Conservation (phyloP, 352 stramenopile species). For the Hyaloperonospora arabidopsidis region DNA sequence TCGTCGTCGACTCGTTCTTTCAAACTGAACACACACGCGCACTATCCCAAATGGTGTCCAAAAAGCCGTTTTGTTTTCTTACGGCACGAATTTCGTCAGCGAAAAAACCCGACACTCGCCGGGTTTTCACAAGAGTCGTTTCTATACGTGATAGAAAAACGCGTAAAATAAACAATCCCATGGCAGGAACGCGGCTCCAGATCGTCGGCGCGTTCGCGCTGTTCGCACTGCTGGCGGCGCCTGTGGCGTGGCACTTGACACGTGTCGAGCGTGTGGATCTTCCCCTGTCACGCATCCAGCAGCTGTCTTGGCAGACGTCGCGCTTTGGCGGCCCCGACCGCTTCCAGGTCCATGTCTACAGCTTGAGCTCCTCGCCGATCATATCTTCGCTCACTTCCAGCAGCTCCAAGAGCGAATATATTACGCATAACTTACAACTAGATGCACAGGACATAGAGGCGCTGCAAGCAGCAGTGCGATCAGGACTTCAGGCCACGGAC, state of each 20-base stretch:
- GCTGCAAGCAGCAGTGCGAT: constrained; percentile 6
- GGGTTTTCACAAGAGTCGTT: not conserved
- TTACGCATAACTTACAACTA: constrained; percentile 8
- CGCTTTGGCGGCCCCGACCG: constrained; percentile 18
- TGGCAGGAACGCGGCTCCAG: constrained; percentile 67
- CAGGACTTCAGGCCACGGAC: constrained; percentile 19
- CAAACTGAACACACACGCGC: too few relatives aligned
- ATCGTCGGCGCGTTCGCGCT: constrained; percentile 70
- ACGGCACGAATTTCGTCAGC: too few relatives aligned
- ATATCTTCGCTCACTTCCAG: constrained; percentile 12
- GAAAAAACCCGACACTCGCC: too few relatives aligned
- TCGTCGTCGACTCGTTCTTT: too few relatives aligned
- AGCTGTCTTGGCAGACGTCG: constrained; percentile 33
- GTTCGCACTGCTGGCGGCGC: constrained; percentile 53
- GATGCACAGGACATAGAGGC: constrained; percentile 5
- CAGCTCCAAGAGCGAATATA: constrained; percentile 17
- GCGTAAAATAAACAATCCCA: too few relatives aligned
- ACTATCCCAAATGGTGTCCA: too few relatives aligned
- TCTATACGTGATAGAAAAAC: not conserved
- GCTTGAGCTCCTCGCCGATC: not conserved
- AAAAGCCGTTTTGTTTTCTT: not conserved
- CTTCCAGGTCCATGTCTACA: constrained; percentile 26
- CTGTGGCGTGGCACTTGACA: constrained; percentile 59
- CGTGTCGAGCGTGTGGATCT: constrained; percentile 58
- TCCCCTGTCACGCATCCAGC: constrained; percentile 44